Evolutionary conservation across 2,329 filamentous ascomycete species (phyloP).

Genomic region (Cladosporium sp.): DNA sequence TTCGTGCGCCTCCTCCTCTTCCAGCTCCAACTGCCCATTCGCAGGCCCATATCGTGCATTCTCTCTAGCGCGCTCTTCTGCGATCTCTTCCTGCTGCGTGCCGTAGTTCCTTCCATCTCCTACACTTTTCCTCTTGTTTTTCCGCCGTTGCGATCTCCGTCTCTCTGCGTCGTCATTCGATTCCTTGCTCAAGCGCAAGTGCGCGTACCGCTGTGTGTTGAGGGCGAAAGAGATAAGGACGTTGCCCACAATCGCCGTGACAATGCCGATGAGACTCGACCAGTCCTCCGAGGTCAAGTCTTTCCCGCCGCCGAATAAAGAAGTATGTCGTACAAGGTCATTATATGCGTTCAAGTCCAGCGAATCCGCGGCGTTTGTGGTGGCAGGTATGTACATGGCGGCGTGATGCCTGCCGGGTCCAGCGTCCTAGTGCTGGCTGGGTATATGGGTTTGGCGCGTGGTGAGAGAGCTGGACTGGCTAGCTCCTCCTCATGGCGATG

Average conservation of each 20-base stretch:
- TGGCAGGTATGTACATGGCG: constrained; percentile 18
- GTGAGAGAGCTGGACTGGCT: constrained; percentile 4
- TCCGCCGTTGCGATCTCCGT: constrained; percentile 33
- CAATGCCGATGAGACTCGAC: constrained; percentile 93
- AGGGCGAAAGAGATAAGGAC: constrained; percentile 91
- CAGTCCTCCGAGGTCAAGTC: constrained; percentile 51
- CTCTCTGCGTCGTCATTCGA: constrained; percentile 51
- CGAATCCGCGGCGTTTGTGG: neutral
- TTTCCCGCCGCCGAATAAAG: constrained; percentile 8
- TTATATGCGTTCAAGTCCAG: constrained; percentile 2
- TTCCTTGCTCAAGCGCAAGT: constrained; percentile 78
- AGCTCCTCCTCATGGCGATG: constrained; percentile 6
- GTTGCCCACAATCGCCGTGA: constrained; percentile 90
- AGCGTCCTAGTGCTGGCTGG: neutral
- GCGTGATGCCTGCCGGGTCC: neutral
- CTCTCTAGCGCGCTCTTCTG: constrained; percentile 35
- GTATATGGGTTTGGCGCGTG: constrained; percentile 3
- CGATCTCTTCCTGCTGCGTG: constrained; percentile 41
- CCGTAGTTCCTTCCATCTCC: constrained; percentile 45
- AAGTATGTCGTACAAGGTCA: constrained; percentile 5
- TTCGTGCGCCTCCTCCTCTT: constrained; percentile 41
- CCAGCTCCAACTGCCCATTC: constrained; percentile 38
- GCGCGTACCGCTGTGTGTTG: constrained; percentile 95
- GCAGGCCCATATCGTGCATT: constrained; percentile 27
- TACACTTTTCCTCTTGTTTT: constrained; percentile 23